Conservation (phyloP, 495 filamentous ascomycete species). For the Trichocladium uniseriatum region DNA sequence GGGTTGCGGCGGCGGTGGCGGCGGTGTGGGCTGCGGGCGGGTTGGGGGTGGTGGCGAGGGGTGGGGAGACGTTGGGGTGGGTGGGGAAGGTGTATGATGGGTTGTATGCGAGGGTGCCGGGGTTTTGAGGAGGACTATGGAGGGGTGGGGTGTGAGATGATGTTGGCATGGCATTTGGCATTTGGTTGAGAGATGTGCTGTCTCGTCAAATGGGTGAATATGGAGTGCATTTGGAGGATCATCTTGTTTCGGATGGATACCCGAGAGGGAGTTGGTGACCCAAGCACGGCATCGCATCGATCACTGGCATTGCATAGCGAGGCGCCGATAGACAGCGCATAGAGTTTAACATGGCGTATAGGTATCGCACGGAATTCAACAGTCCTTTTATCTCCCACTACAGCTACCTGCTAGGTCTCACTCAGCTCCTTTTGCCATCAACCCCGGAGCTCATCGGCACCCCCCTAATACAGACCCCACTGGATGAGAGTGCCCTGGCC, state of each 20-base stretch:
- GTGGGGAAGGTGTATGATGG: conserved; percentile 68
- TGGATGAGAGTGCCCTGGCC: no score
- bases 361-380: background rate
- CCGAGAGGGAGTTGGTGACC: background rate
- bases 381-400: background rate
- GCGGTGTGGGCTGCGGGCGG: conserved; percentile 73
- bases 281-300: background rate
- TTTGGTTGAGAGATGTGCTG: background rate
- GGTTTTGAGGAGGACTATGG: conserved; percentile 3
- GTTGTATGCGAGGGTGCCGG: conserved; percentile 35
- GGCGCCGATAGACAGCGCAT: conserved; percentile 1
- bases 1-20: conserved; percentile 45
- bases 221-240: background rate
- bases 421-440: no score
- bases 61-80: conserved; percentile 65
- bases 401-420: no score
- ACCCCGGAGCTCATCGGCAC: no score
- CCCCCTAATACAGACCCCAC: no score
- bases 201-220: background rate
- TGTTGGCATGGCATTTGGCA: no score
- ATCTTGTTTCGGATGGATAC: background rate
- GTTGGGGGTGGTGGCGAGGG: conserved; percentile 64
- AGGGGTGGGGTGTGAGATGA: background rate
- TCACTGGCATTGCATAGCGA: conserved; percentile 10
- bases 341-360: background rate